Conservation (phyloP, 2,329 filamentous ascomycete species). For the Aspergillus chevalieri region DNA sequence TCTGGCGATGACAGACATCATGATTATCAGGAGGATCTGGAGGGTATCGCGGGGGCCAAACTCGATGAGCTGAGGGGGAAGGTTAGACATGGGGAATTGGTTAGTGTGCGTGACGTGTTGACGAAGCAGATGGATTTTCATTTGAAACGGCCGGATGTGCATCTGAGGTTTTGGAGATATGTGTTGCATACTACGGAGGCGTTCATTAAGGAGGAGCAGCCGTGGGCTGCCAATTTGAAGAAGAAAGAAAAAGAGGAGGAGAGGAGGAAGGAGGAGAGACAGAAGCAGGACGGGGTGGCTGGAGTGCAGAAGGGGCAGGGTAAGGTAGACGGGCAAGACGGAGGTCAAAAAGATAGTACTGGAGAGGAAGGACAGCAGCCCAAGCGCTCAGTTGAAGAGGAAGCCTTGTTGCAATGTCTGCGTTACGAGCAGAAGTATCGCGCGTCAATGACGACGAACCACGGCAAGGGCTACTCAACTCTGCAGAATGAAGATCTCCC, state of each 20-base stretch:
- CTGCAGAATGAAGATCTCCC: constrained; percentile 24
- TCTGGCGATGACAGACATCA: background rate
- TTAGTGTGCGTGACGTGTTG: background rate
- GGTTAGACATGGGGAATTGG: background rate
- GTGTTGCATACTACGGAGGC: too few species aligned
- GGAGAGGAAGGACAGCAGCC: background rate
- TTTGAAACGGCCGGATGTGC: too few species aligned
- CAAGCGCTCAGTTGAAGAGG: constrained; percentile 29
- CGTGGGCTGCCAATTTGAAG: too few species aligned
- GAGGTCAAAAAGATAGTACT: background rate
- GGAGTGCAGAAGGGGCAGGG: too few species aligned
- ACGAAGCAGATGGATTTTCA: background rate
- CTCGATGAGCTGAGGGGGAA: background rate
- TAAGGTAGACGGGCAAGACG: too few species aligned
- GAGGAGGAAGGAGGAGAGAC: too few species aligned
- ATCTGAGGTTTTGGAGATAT: too few species aligned
- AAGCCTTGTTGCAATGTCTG: constrained; percentile 37
- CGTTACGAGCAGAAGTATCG: constrained; percentile 40
- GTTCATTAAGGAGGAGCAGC: background rate
- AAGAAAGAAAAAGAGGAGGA: too few species aligned
- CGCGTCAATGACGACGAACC: constrained; percentile 38
- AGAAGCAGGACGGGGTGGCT: too few species aligned
- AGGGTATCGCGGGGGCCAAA: background rate
- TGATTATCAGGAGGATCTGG: background rate
- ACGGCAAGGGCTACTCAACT: constrained; percentile 37